phyloP scores from a whole-genome alignment of 495 filamentous ascomycete genomes.

The Cairneyella variabilis region DNA sequence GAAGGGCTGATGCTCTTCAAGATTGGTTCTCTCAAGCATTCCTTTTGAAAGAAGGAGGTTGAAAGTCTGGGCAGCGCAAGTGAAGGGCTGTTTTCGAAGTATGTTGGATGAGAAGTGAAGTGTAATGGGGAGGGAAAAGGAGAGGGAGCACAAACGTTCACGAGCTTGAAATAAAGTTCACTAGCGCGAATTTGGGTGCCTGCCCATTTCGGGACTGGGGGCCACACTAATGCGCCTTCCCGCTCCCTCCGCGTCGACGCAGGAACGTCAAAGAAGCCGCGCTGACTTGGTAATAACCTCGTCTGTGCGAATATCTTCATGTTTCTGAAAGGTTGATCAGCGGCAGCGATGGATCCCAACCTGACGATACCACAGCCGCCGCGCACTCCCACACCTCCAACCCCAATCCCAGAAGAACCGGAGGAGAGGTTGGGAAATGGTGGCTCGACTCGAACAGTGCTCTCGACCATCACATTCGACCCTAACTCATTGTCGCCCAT shows the following conservation, averaged over 20 bases:
- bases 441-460: constrained; percentile 26
- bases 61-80: too few relatives aligned
- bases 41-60: too few relatives aligned
- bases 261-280: too few relatives aligned
- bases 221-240: constrained; percentile 16
- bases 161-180: constrained; percentile 12
- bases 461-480: constrained; percentile 45
- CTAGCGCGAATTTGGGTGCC: constrained; percentile 1
- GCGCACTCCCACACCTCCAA: constrained; percentile 65
- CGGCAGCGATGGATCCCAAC: constrained; percentile 48
- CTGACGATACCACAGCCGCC: constrained; percentile 63
- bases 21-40: too few relatives aligned
- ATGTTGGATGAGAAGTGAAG: too few relatives aligned
- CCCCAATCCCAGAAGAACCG: constrained; percentile 43
- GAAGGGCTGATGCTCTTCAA: too few relatives aligned
- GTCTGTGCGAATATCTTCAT: neutral
- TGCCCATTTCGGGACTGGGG: neutral
- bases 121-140: constrained; percentile 16
- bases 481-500: constrained; percentile 63
- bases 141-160: constrained; percentile 2
- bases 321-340: constrained; percentile 15
- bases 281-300: too few relatives aligned
- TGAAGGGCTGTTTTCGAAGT: too few relatives aligned
- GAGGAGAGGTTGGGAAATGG: constrained; percentile 32
- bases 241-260: too few relatives aligned